Evolutionary conservation across 768 basidiomycete genomes (phyloP), one percentile per base, ranked within the genome.

Genomic region (Xerocomellus dryophilus): DNA sequence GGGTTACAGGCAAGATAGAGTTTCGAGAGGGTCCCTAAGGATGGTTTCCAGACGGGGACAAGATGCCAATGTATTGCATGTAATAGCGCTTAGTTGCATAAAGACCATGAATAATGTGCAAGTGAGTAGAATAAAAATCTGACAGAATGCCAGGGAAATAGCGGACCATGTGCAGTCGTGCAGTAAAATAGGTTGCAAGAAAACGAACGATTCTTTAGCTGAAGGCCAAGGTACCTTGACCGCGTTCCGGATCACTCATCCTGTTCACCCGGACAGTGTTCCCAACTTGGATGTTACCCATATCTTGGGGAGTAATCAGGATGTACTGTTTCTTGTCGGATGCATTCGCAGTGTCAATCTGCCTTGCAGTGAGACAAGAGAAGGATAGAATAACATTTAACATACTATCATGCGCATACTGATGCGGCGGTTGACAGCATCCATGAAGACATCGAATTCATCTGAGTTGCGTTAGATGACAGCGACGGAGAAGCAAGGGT

Each of bases 361-460:
- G 53, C 14, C 52, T 60, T 17, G 12, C 5, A 40, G 18, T 61
- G 27, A 60, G 42, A 39, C 47, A 23, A 55, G 50, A 44, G n/a
- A 29, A 38, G 4, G 25, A 42, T 21, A 10, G 12, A 15, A 50
- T 21, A 15, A 23, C 15, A 47, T 49, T 36, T 39, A 21, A 66
- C 82, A 17, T 52, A 92, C 90, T 83, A 98, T 89, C 90, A 96
- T 93, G 71, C 84, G 90, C 86, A 96, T 97, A 56, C 90, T 90
- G 64, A 96, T 88, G 43, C 86, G 85, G 18, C 97, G 84, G 68
- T 92, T 93, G 54, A 93, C 85, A 21, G 90, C 90, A 66, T 95
- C 93, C 91, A 98, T 93, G 77, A 96, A 98, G 11, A 98, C 96
- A 62, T 98, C 96, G 66, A 97, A 99, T 69, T 99, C 97, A 64